phyloP scores from a whole-genome alignment of 1,284 basidiomycete species.

The Filobasidium uniguttulatum region DNA sequence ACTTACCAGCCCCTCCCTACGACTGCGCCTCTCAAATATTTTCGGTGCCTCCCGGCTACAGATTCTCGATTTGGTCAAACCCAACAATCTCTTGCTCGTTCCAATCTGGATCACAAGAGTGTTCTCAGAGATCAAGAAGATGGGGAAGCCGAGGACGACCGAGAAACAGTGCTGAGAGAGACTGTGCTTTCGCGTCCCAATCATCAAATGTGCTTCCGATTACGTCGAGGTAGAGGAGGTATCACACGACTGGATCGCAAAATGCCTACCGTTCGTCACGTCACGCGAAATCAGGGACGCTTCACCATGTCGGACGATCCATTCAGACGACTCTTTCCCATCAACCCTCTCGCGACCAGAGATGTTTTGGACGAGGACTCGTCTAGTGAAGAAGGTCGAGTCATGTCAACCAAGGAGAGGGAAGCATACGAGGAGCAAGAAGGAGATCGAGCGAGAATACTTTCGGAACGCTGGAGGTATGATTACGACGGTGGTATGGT shows the following conservation, averaged over 20 bases:
- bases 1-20: constrained; percentile 47
- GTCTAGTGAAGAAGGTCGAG: constrained; percentile 5
- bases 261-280: constrained; percentile 16
- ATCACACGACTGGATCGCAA: constrained; percentile 65
- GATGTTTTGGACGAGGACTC: constrained; percentile 10
- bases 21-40: constrained; percentile 39
- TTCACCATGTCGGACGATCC: constrained; percentile 19
- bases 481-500: constrained; percentile 30
- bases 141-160: background rate
- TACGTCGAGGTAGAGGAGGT: constrained; percentile 68
- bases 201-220: constrained; percentile 44
- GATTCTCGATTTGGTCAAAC: constrained; percentile 16
- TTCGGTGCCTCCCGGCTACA: constrained; percentile 31
- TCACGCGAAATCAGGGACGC: constrained; percentile 24
- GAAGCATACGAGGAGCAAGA: constrained; percentile 9
- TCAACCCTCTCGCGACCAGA: constrained; percentile 13
- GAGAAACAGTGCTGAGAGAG: background rate
- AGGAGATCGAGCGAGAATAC: constrained; percentile 4
- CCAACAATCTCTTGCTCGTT: constrained; percentile 17
- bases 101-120: background rate
- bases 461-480: constrained; percentile 30
- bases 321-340: constrained; percentile 4
- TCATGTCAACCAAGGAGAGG: constrained; percentile 18
- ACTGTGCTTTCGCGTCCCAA: constrained; percentile 9
- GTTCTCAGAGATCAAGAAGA: background rate